These are phyloP conservation scores for Metschnikowia rubicola DNA, from an alignment of 805 yeast species.

Conservation along the genomic window DNA sequence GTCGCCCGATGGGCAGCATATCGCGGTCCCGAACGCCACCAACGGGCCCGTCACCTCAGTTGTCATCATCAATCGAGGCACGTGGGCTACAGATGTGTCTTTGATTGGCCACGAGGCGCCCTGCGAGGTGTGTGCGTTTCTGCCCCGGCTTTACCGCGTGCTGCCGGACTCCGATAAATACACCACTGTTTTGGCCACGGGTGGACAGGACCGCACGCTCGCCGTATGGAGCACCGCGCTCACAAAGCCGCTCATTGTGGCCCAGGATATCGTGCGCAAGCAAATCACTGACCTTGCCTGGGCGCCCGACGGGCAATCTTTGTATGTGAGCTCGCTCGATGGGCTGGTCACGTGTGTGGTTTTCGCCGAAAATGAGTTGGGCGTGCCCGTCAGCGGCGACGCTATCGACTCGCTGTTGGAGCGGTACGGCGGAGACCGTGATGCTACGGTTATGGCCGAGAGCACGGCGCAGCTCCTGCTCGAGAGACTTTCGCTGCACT, in stretches of 20 bases:
- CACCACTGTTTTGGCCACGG: slow-evolving; percentile 84
- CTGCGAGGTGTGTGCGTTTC: slow-evolving; percentile 73
- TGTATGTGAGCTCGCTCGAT: slow-evolving; percentile 80
- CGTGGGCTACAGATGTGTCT: slow-evolving; percentile 72
- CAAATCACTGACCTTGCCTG: slow-evolving; percentile 87
- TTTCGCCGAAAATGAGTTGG: slow-evolving; percentile 65
- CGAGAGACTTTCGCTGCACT: slow-evolving; percentile 1
- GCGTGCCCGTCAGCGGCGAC: slow-evolving; percentile 58
- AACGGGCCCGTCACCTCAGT: slow-evolving; percentile 79
- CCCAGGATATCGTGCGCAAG: slow-evolving; percentile 68
- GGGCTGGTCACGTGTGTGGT: slow-evolving; percentile 69
- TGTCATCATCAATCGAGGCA: slow-evolving; percentile 70
- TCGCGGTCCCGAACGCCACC: slow-evolving; percentile 82
- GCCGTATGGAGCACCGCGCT: slow-evolving; percentile 83
- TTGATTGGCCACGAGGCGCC: slow-evolving; percentile 84
- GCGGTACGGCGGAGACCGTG: slow-evolving; percentile 85
- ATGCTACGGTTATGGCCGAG: slow-evolving; percentile 81
- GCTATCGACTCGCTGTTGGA: slow-evolving; percentile 67
- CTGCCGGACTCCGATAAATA: slow-evolving; percentile 24
- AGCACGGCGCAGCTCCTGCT: slow-evolving; percentile 72
- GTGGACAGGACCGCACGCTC: slow-evolving; percentile 88
- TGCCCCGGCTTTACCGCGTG: slow-evolving; percentile 62
- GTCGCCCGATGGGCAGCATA: slow-evolving; percentile 88
- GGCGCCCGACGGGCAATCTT: slow-evolving; percentile 73
- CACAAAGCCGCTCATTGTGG: slow-evolving; percentile 76